Evolutionary conservation across 148 eudicot species (phyloP), one percentile per base, ranked within the genome.

Genomic region (Euryodendron excelsum): DNA sequence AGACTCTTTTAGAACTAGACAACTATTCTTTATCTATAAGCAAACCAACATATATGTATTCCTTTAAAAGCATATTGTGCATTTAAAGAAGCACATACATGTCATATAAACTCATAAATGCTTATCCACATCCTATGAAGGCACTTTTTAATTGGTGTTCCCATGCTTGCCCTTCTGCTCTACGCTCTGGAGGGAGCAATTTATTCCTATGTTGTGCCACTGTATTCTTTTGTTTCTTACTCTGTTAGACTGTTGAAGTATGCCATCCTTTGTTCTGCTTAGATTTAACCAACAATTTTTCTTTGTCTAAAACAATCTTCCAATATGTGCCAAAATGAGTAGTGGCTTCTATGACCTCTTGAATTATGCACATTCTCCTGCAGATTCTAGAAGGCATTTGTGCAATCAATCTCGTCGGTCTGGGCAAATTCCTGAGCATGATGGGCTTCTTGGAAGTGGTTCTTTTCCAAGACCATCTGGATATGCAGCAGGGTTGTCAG

Each of bases 391-490:
- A 77, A 91, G 87, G 86, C 88, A 84, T 76, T 85, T 61, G 68
- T 84, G 87, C 71, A 85, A 83, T 85, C 95, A 85, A 70, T 72
- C 86, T 77, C 89, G 91, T 78, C 82, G 92, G 58, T 62, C 98
- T 74, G 89, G 92, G 92, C 99, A 92, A 84, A 87, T 81, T 79
- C 62, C 94, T 72, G 98, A 93, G 80, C 99, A 92, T 80, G 99
- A 93, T 85, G 99, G 99, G 80, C 98, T 96, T 84, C 95, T 96
- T 60, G 99, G 99, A 74, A 93, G 99, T 84, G 99, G 99, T 80
- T 90, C 99, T 72, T 92, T 96, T 78, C 90, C 97, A 41, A 92
- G 94, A 82, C 89, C 98, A 33, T 81, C 99, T 79, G 98, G 95
- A 68, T 91, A 68, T 88, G 82, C 88, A 53, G 80, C 90, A 77